phyloP scores from a whole-genome alignment of 441 rosid genomes.

The Populus tomentosa region DNA sequence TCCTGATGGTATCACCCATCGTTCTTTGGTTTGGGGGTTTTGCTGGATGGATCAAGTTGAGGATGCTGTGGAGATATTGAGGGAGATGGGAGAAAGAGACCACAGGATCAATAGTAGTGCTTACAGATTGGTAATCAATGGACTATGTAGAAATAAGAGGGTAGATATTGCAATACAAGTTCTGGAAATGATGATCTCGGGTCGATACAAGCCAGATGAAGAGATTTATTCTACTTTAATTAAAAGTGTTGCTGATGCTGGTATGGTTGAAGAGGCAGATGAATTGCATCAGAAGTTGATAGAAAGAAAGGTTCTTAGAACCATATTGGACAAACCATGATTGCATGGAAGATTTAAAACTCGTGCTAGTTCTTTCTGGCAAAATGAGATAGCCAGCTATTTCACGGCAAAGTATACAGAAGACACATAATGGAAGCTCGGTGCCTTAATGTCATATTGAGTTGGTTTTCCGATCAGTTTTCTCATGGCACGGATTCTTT shows the following conservation, averaged over 20 bases:
- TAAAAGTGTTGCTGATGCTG: conserved; percentile 53
- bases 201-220: conserved; percentile 49
- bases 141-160: conserved; percentile 54
- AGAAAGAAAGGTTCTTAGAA: conserved; percentile 37
- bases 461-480: too few species aligned
- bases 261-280: conserved; percentile 60
- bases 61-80: conserved; percentile 53
- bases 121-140: conserved; percentile 47
- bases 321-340: not conserved
- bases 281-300: conserved; percentile 49
- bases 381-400: not conserved
- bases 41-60: conserved; percentile 42
- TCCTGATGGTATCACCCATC: conserved; percentile 76
- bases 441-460: not conserved
- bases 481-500: not conserved
- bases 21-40: conserved; percentile 66
- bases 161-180: conserved; percentile 63
- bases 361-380: not conserved
- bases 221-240: conserved; percentile 36
- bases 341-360: not conserved
- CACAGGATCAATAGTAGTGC: conserved; percentile 42
- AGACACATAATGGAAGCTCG: not conserved
- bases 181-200: conserved; percentile 62
- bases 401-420: not conserved
- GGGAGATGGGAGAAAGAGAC: conserved; percentile 48